Base-by-base conservation (phyloP, 768 basidiomycete genomes). In the Kondoa subrosea region DNA sequence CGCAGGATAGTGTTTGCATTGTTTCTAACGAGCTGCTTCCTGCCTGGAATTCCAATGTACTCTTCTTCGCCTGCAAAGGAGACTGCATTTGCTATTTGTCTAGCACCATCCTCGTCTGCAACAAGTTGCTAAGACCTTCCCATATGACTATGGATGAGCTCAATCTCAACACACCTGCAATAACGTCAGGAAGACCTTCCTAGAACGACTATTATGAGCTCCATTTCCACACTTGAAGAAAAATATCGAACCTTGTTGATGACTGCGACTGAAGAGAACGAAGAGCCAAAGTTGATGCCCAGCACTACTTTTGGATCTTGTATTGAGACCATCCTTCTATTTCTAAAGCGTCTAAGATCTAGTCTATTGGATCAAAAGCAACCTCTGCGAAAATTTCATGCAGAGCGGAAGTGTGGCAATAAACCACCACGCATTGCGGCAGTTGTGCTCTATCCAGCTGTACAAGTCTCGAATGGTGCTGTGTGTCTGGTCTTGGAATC, bases 71-170 rank as follows among this genome's bases (percentile, higher is more conserved):
- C 91, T 56, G 84, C 84, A 77, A 93, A 97, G 0, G 91, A 84
- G 66, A 97, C 81, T 30, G 91, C 91, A 76, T 89, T 90, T 0
- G 91, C 91, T 74, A 99, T 97, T 79, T 99, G 93, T 33, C 95
- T 86, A 76, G 96, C 93, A 32, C 95, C 93, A 76, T 97, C 93
- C 76, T 97, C 92, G 76, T 96, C 97, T 3, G 92, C n/a, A n/a
- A n/a, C n/a, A n/a, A n/a, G n/a, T n/a, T n/a, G n/a, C 95, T 69
- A 97, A 96, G 76, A 93, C 75, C 91, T 89, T 57, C 92, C 86
- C 32, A 87, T 80, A 15, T 89, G 89, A 78, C 95, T 91, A 90
- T 92, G 70, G 32, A 67, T 26, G 40, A 26, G 56, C 16, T 56
- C 56, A 25, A 56, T 26, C 26, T 15, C 58, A 31, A 65, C 15